Conservation (phyloP, 2,329 filamentous ascomycete genomes). For the Juglanconis sp. region DNA sequence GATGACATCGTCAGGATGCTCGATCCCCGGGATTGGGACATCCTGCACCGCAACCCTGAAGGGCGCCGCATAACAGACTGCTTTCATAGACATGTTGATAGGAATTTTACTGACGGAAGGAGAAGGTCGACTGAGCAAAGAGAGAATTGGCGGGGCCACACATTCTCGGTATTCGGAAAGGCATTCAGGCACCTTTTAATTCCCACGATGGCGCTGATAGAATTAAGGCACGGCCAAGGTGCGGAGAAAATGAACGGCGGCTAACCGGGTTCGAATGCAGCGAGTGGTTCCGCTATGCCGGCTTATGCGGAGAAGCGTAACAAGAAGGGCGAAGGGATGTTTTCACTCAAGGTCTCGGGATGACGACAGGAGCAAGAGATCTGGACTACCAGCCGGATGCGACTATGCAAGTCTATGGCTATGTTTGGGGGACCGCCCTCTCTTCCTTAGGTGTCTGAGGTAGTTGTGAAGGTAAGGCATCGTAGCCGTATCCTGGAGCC, state of each 20-base stretch:
- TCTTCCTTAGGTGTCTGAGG: no score
- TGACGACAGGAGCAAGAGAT: not conserved
- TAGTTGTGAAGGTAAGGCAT: no score
- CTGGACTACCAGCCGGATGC: no score
- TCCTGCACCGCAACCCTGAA: slow-evolving; percentile 12
- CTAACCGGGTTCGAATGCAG: not conserved
- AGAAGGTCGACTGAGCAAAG: not conserved
- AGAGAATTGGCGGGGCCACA: not conserved
- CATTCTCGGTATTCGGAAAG: not conserved
- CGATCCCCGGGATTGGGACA: slow-evolving; percentile 7
- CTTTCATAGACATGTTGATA: slow-evolving; percentile 11
- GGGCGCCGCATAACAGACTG: slow-evolving; percentile 5
- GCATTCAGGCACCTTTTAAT: not conserved
- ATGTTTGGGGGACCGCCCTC: no score
- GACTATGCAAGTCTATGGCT: no score
- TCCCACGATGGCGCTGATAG: not conserved
- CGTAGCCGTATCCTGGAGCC: no score
- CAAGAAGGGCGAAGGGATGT: not conserved
- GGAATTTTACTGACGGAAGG: not conserved
- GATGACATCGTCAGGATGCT: slow-evolving; percentile 29
- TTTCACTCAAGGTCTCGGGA: not conserved
- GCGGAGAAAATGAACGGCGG: not conserved
- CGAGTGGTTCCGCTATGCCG: not conserved
- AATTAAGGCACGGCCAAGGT: slow-evolving; percentile 1
- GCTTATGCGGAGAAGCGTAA: not conserved